phyloP scores from a whole-genome alignment of 2,329 filamentous ascomycete genomes.

The Fusarium sp. region DNA sequence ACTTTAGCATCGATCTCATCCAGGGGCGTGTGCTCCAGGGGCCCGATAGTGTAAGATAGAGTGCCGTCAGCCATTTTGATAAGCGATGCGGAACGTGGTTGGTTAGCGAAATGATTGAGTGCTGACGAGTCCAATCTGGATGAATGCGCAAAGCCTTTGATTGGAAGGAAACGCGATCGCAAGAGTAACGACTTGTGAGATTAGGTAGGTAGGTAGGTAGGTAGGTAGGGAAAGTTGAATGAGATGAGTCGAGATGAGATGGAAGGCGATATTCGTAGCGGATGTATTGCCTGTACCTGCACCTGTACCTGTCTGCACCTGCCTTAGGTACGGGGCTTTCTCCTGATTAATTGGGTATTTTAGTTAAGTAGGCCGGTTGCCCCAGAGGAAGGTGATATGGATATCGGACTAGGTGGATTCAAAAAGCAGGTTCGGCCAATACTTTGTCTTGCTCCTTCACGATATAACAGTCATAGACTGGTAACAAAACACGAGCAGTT shows the following conservation, averaged over 20 bases:
- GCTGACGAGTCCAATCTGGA: conserved; percentile 18
- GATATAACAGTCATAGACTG: conserved; percentile 15
- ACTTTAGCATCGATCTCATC: conserved; percentile 73
- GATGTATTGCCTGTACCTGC: not conserved
- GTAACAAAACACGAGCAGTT: not conserved
- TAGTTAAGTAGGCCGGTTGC: not conserved
- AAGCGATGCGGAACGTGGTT: conserved; percentile 19
- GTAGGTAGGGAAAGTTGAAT: not conserved
- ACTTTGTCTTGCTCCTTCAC: conserved; percentile 1
- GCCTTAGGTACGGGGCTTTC: not conserved
- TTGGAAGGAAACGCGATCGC: not conserved
- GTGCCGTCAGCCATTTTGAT: conserved; percentile 53
- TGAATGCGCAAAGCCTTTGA: not conserved
- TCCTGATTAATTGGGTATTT: conserved; percentile 26
- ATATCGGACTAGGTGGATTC: conserved; percentile 3
- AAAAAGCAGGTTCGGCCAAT: conserved; percentile 3
- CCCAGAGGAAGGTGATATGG: conserved; percentile 9
- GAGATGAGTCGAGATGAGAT: not conserved
- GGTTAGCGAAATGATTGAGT: conserved; percentile 12
- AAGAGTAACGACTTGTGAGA: not conserved
- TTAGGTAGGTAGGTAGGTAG: not conserved
- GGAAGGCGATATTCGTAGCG: not conserved
- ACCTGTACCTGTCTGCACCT: not conserved
- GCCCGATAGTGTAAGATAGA: conserved; percentile 53
- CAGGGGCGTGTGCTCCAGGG: conserved; percentile 70